A percentile compares a stretch with the other conserved stretches of the same genome.
Conservation (phyloP, 2,329 filamentous ascomycete species). For the Didymella lethalis region DNA sequence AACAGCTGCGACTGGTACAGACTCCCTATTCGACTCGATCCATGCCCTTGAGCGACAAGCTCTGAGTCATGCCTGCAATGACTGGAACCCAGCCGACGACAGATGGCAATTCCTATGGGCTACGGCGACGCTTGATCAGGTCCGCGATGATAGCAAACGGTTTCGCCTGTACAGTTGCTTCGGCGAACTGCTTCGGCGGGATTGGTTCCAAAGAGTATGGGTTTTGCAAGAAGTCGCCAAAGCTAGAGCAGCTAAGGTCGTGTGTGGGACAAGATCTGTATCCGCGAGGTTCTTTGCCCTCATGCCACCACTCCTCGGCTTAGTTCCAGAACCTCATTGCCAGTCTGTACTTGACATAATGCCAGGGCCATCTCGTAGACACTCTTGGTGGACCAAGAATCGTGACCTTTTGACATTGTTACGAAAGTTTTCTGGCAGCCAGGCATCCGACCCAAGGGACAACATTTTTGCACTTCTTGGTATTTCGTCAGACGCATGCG, state of each 20-base stretch:
- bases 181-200: not conserved
- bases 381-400: slow-evolving; percentile 31
- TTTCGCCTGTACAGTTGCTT: too few species aligned
- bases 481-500: slow-evolving; percentile 26
- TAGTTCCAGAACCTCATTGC: slow-evolving; percentile 13
- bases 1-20: slow-evolving; percentile 18
- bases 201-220: slow-evolving; percentile 35
- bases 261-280: slow-evolving; percentile 22
- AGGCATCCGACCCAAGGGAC: slow-evolving; percentile 31
- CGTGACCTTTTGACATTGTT: slow-evolving; percentile 28
- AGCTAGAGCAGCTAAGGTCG: slow-evolving; percentile 23
- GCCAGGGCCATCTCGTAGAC: slow-evolving; percentile 21
- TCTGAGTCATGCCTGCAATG: slow-evolving; percentile 8
- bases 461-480: slow-evolving; percentile 33
- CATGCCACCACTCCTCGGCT: slow-evolving; percentile 8
- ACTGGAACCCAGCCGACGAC: slow-evolving; percentile 17
- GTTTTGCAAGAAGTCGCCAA: slow-evolving; percentile 36
- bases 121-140: not conserved
- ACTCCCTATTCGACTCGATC: slow-evolving; percentile 16
- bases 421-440: slow-evolving; percentile 25
- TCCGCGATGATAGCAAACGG: too few species aligned
- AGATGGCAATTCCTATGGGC: slow-evolving; percentile 18
- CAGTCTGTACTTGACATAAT: slow-evolving; percentile 35
- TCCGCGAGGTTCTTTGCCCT: slow-evolving; percentile 24
- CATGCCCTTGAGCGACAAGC: slow-evolving; percentile 12